phyloP scores from a whole-genome alignment of 2,329 filamentous ascomycete genomes.

The Magnaporthiopsis poae region DNA sequence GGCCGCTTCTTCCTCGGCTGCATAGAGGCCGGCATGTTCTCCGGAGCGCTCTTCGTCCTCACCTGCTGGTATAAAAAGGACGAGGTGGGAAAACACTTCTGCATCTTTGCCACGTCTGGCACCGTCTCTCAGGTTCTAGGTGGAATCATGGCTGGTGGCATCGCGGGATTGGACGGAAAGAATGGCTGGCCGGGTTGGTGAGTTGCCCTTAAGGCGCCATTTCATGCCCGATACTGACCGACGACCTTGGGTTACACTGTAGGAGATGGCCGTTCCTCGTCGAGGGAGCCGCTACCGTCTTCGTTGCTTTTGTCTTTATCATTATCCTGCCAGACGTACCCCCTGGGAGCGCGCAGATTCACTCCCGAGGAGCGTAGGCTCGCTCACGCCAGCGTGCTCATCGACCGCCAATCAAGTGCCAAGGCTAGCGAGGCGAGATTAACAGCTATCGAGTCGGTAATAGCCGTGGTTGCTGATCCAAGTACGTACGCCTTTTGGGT shows the following conservation, averaged over 20 bases:
- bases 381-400: slow-evolving; percentile 10
- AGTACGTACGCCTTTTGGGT: slow-evolving; percentile 38
- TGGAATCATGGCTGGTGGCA: slow-evolving; percentile 32
- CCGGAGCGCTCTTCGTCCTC: slow-evolving; percentile 42
- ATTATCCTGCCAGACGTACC: not conserved
- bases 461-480: slow-evolving; percentile 32
- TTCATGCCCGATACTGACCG: not conserved
- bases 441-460: slow-evolving; percentile 20
- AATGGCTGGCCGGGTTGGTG: slow-evolving; percentile 2
- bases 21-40: slow-evolving; percentile 41
- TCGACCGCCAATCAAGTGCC: slow-evolving; percentile 11
- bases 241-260: not conserved
- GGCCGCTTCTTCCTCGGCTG: slow-evolving; percentile 38
- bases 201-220: not conserved
- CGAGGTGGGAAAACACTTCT: slow-evolving; percentile 45
- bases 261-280: slow-evolving; percentile 1
- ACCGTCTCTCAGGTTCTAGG: slow-evolving; percentile 35
- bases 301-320: not conserved
- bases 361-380: not conserved
- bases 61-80: slow-evolving; percentile 46
- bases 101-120: slow-evolving; percentile 47
- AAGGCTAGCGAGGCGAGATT: slow-evolving; percentile 13
- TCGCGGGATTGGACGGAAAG: slow-evolving; percentile 23
- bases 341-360: not conserved
- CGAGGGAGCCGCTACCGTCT: not conserved